phyloP scores from a whole-genome alignment of 768 basidiomycete genomes.

The Leccinellum rugosiceps region DNA sequence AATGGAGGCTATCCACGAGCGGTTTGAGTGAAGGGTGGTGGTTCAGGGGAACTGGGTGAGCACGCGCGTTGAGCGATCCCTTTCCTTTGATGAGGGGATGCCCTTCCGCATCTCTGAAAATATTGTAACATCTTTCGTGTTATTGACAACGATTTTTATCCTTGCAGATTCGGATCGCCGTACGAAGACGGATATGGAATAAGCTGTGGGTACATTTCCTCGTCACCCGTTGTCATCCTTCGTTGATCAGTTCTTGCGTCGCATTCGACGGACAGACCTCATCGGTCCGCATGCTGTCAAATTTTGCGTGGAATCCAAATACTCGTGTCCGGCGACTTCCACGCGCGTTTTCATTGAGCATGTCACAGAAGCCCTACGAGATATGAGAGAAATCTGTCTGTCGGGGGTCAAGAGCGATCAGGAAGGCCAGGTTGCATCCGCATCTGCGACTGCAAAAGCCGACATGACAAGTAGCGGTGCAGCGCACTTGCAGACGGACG shows the following conservation, averaged over 20 bases:
- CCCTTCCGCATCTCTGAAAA: not conserved
- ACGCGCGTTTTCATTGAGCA: slow-evolving; percentile 64
- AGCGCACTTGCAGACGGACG: not conserved
- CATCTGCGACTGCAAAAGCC: not conserved
- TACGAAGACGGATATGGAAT: slow-evolving; percentile 91
- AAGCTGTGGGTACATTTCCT: slow-evolving; percentile 60
- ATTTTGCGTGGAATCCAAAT: slow-evolving; percentile 92
- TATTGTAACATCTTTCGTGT: not conserved
- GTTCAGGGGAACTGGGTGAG: slow-evolving; percentile 85
- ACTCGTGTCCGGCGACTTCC: slow-evolving; percentile 63
- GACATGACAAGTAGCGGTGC: not conserved
- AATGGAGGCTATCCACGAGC: slow-evolving; percentile 90
- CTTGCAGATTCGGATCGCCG: slow-evolving; percentile 65
- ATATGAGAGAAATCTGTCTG: slow-evolving; percentile 62
- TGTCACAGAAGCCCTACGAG: slow-evolving; percentile 57
- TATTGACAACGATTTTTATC: slow-evolving; percentile 4
- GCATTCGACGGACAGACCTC: slow-evolving; percentile 53
- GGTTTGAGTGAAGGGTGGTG: slow-evolving; percentile 81
- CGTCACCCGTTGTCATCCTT: not conserved
- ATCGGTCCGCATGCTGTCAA: slow-evolving; percentile 76
- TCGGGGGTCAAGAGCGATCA: slow-evolving; percentile 5
- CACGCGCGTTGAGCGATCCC: not conserved
- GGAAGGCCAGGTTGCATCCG: not conserved
- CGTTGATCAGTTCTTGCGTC: not conserved
- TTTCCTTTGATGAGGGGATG: not conserved